Evolutionary conservation across 2,329 filamentous ascomycete genomes (phyloP).

Genomic region (Sphaerostilbella broomeana): DNA sequence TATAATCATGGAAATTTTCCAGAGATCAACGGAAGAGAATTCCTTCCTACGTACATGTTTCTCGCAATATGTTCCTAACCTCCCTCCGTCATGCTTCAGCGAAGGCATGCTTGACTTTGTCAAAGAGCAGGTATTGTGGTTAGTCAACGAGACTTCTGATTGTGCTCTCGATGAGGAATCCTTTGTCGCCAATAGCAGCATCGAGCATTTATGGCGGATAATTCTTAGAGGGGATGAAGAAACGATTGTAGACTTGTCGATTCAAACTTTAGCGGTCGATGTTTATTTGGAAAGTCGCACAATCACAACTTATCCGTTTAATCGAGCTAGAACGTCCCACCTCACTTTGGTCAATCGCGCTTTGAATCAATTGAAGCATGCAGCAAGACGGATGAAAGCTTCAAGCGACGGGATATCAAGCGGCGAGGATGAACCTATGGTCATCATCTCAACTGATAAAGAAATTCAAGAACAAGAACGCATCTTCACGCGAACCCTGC

Average conservation of each 20-base stretch:
- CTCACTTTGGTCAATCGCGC: conserved; percentile 67
- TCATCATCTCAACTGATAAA: conserved; percentile 40
- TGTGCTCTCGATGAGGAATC: conserved; percentile 46
- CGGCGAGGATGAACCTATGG: conserved; percentile 48
- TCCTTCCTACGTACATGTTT: conserved; percentile 51
- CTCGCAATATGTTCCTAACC: conserved; percentile 47
- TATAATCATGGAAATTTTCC: conserved; percentile 47
- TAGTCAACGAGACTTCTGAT: conserved; percentile 38
- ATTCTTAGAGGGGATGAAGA: conserved; percentile 61
- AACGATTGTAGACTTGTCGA: conserved; percentile 62
- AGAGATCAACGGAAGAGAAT: conserved; percentile 41
- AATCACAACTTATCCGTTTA: conserved; percentile 43
- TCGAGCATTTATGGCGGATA: conserved; percentile 78
- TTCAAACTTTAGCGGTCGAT: conserved; percentile 60
- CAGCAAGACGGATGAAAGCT: conserved; percentile 48
- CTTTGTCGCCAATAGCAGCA: conserved; percentile 45
- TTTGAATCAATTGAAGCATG: conserved; percentile 59
- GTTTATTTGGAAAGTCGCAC: conserved; percentile 59
- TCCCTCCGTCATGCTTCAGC: conserved; percentile 54
- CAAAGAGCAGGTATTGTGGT: conserved; percentile 41
- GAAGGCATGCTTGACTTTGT: conserved; percentile 58
- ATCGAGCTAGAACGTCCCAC: conserved; percentile 53
- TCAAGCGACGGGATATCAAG: conserved; percentile 36
- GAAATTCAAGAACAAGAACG: conserved; percentile 46
- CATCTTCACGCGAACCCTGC: conserved; percentile 61